phyloP scores from a whole-genome alignment of 1,139 yeast genomes.

The Taiozyma onychis region DNA sequence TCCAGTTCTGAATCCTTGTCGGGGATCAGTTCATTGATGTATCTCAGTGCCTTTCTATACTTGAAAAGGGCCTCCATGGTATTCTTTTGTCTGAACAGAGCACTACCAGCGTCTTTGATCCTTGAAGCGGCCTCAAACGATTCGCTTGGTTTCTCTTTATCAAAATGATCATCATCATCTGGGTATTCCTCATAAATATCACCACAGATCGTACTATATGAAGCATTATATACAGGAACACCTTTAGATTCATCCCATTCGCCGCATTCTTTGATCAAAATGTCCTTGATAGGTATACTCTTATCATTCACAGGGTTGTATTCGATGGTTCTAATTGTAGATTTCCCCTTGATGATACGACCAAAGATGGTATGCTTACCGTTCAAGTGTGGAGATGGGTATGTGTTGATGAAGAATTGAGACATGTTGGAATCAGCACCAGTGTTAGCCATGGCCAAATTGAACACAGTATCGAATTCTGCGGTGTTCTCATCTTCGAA shows the following conservation, averaged over 20 bases:
- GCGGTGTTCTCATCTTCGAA: constrained; percentile 61
- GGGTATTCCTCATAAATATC: constrained; percentile 74
- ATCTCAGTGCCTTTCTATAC: constrained; percentile 57
- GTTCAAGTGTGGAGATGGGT: constrained; percentile 64
- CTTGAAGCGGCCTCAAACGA: constrained; percentile 45
- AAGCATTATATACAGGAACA: constrained; percentile 57
- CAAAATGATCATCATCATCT: constrained; percentile 53
- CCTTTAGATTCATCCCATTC: constrained; percentile 48
- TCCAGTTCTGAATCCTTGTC: constrained; percentile 61
- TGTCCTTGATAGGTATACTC: constrained; percentile 37
- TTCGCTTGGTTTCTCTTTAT: constrained; percentile 48
- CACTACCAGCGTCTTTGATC: constrained; percentile 64
- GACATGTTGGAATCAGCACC: constrained; percentile 62
- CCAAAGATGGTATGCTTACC: constrained; percentile 82
- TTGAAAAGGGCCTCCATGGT: constrained; percentile 50
- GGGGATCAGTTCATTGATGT: constrained; percentile 66
- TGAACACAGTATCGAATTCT: constrained; percentile 41
- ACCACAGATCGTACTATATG: constrained; percentile 56
- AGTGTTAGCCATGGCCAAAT: constrained; percentile 69
- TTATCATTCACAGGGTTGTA: constrained; percentile 38
- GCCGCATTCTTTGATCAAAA: constrained; percentile 60
- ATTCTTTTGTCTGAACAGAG: constrained; percentile 48
- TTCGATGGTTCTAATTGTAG: constrained; percentile 64
- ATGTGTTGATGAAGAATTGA: constrained; percentile 76
- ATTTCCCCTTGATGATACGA: constrained; percentile 54